phyloP scores from a whole-genome alignment of 768 basidiomycete species.

The Tulasnella sp. region DNA sequence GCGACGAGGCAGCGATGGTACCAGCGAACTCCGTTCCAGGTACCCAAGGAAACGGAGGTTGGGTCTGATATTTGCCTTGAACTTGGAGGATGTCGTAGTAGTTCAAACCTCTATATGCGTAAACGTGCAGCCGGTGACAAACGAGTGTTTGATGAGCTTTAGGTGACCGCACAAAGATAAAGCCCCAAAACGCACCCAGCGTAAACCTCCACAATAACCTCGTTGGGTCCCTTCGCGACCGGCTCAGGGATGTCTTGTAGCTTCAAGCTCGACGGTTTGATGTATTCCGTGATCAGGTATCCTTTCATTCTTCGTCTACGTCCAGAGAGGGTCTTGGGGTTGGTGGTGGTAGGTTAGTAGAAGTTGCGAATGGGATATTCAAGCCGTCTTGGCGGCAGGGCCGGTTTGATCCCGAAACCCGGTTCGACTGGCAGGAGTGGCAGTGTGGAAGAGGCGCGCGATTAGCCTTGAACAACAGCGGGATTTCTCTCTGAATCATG shows the following conservation, averaged over 20 bases:
- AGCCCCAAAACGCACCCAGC: constrained; percentile 48
- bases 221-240: constrained; percentile 47
- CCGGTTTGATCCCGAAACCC: too few species aligned
- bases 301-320: constrained; percentile 62
- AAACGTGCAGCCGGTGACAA: background rate
- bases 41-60: constrained; percentile 64
- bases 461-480: too few species aligned
- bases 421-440: too few species aligned
- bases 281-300: constrained; percentile 71
- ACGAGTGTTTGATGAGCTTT: constrained; percentile 14
- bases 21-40: constrained; percentile 87
- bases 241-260: constrained; percentile 67
- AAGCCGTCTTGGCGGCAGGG: too few species aligned
- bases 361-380: too few species aligned
- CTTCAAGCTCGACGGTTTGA: constrained; percentile 66
- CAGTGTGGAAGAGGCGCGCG: too few species aligned
- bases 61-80: constrained; percentile 58
- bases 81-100: constrained; percentile 84
- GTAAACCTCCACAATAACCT: constrained; percentile 77
- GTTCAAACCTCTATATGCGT: constrained; percentile 56
- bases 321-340: background rate
- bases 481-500: too few species aligned
- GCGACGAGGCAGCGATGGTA: constrained; percentile 65
- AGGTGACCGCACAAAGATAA: background rate
- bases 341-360: background rate